Conservation (phyloP, 805 yeast species). For the Saccharomycopsis lassenensis region DNA sequence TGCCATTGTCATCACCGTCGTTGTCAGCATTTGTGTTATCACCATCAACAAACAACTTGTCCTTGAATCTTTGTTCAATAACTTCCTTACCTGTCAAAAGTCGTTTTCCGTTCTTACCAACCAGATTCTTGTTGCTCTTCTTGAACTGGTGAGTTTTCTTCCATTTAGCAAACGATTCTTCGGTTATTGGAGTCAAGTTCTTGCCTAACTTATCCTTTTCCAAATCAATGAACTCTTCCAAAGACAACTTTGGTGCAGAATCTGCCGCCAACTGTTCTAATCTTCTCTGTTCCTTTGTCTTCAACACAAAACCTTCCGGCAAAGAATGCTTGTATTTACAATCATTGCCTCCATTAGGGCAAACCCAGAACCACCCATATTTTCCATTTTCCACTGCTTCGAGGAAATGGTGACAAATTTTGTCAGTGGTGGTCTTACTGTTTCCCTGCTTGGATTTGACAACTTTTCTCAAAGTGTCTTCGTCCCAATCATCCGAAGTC, state of each 20-base stretch:
- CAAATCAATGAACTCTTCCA: conserved; percentile 92
- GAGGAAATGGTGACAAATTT: conserved; percentile 84
- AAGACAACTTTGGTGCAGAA: conserved; percentile 76
- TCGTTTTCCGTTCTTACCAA: conserved; percentile 33
- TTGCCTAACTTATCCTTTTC: conserved; percentile 80
- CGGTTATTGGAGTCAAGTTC: conserved; percentile 77
- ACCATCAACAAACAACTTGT: conserved; percentile 33
- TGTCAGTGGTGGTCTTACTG: conserved; percentile 87
- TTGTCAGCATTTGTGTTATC: conserved; percentile 28
- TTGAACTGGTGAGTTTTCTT: conserved; percentile 55
- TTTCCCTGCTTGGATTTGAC: conserved; percentile 90
- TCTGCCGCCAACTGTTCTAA: conserved; percentile 79
- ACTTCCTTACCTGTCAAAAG: conserved; percentile 59
- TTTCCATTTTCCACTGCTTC: conserved; percentile 96
- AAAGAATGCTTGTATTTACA: conserved; percentile 93
- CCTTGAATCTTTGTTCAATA: conserved; percentile 47
- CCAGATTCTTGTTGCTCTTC: conserved; percentile 34
- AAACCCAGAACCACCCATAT: conserved; percentile 98
- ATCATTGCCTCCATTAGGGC: conserved; percentile 88
- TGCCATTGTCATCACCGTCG: conserved; percentile 25
- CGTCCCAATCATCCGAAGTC: conserved; percentile 96
- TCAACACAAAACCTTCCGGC: conserved; percentile 93
- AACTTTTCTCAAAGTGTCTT: conserved; percentile 81
- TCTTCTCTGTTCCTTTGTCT: conserved; percentile 92
- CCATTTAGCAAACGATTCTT: conserved; percentile 75